Evolutionary conservation across 2,329 filamentous ascomycete species (phyloP).

Genomic region (Fusarium sp.): DNA sequence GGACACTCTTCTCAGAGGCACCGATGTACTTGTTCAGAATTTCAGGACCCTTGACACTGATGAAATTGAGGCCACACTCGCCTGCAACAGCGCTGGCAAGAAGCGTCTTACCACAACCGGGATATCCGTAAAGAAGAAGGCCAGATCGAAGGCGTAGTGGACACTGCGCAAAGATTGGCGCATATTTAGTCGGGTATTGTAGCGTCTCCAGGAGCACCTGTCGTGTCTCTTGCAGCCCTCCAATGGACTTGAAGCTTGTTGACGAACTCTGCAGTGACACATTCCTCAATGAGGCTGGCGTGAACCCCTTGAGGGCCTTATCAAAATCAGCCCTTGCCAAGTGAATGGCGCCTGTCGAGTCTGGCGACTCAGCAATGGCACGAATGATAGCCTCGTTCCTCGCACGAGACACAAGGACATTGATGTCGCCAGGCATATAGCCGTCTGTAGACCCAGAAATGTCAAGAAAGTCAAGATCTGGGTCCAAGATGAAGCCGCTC

Average conservation of each 20-base stretch:
- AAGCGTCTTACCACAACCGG: slow-evolving; percentile 95
- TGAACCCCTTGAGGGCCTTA: slow-evolving; percentile 88
- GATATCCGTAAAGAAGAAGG: slow-evolving; percentile 91
- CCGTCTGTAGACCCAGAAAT: slow-evolving; percentile 94
- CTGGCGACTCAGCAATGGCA: slow-evolving; percentile 68
- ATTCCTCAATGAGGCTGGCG: slow-evolving; percentile 91
- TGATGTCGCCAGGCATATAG: slow-evolving; percentile 96
- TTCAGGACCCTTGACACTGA: slow-evolving; percentile 96
- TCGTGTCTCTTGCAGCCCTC: slow-evolving; percentile 85
- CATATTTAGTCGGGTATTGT: slow-evolving; percentile 97
- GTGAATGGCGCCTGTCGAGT: slow-evolving; percentile 62
- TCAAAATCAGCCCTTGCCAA: slow-evolving; percentile 83
- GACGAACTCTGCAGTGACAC: slow-evolving; percentile 93
- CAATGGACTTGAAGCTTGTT: slow-evolving; percentile 91
- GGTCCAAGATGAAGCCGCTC: slow-evolving; percentile 77
- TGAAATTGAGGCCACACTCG: slow-evolving; percentile 98
- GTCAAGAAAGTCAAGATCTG: slow-evolving; percentile 88
- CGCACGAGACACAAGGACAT: slow-evolving; percentile 84
- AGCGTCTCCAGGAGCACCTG: slow-evolving; percentile 94
- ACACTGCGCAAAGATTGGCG: slow-evolving; percentile 96
- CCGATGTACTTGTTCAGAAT: slow-evolving; percentile 99
- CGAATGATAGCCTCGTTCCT: slow-evolving; percentile 93
- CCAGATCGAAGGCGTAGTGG: slow-evolving; percentile 94
- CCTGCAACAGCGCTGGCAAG: slow-evolving; percentile 96
- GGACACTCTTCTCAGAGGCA: slow-evolving; percentile 93